Base-by-base conservation (phyloP, 2,329 filamentous ascomycete genomes). In the Epichloe sp. region DNA sequence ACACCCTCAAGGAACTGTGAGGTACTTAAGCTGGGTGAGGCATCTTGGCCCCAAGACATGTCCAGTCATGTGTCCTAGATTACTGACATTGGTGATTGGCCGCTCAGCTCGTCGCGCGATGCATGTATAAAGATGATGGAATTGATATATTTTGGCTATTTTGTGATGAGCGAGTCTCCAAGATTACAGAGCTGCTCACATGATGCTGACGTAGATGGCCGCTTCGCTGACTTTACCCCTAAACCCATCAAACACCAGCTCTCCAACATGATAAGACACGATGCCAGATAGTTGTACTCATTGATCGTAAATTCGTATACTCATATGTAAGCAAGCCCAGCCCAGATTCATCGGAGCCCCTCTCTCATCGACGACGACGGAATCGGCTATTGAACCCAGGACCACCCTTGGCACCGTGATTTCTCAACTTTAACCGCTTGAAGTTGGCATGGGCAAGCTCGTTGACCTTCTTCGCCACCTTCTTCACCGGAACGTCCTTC, bases 391-490 rank as follows among this genome's bases (percentile, higher is more conserved):
- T 76, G 60, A 73, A 70, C 2, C 71, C 76, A 19, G 77, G 71
- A 4, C 78, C 79, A 2, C 80, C 80, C 63, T 83, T 84, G n/a
- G 77, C 67, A 3, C 80, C 80, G 3, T 71, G 67, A 58, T 82
- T 83, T 58, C 71, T 72, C 60, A 85, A 66, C 69, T 85, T 85
- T 53, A 85, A 63, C 51, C 78, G 68, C 63, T 80, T 80, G 65
- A 84, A 85, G 67, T 85, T 85, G 54, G 79, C 74, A 58, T 83
- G 77, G 14, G 81, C 80, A 57, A 80, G 64, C 55, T 79, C 79
- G 59, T 78, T 82, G 47, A 85, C 78, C 67, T 83, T 85, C 58
- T 74, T 74, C 23, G 68, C 71, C 5, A 69, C 69, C 62, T 75
- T 77, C 62, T 74, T 75, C 44, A 80, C 69, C 37, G 65, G 63